phyloP scores from a whole-genome alignment of 1,139 yeast genomes.

The Nakaseomyces delphensis region DNA sequence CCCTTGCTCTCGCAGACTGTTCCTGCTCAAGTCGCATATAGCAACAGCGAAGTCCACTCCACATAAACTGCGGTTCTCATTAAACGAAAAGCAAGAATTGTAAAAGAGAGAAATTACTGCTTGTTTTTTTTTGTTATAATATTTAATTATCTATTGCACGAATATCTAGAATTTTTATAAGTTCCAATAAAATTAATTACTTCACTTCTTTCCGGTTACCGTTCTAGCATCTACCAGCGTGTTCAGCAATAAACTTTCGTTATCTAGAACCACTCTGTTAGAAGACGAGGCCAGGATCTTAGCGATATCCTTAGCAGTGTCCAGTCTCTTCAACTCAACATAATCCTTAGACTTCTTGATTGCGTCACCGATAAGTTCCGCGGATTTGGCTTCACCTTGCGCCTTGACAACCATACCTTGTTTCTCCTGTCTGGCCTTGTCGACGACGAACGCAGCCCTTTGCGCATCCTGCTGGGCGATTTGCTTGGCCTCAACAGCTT shows the following conservation, averaged over 20 bases:
- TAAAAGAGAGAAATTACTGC: too few species aligned
- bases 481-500: constrained; percentile 97
- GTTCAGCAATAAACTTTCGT: constrained; percentile 82
- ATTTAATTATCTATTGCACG: background rate
- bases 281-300: constrained; percentile 76
- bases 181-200: background rate
- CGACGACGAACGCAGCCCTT: constrained; percentile 94
- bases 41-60: constrained; percentile 25
- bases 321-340: constrained; percentile 92
- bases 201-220: constrained; percentile 11
- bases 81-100: background rate
- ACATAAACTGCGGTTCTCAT: constrained; percentile 17
- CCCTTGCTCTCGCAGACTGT: constrained; percentile 49
- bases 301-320: constrained; percentile 96
- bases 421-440: constrained; percentile 94
- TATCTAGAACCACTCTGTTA: constrained; percentile 83
- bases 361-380: constrained; percentile 97
- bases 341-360: constrained; percentile 92
- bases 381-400: constrained; percentile 97
- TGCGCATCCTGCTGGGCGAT: constrained; percentile 99
- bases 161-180: background rate
- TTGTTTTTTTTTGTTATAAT: background rate
- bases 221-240: constrained; percentile 58
- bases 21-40: constrained; percentile 36
- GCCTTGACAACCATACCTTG: constrained; percentile 95